A percentile compares a stretch with the other conserved stretches of the same genome.
Conservation (phyloP, 768 basidiomycete genomes). For the Lactarius vividus region DNA sequence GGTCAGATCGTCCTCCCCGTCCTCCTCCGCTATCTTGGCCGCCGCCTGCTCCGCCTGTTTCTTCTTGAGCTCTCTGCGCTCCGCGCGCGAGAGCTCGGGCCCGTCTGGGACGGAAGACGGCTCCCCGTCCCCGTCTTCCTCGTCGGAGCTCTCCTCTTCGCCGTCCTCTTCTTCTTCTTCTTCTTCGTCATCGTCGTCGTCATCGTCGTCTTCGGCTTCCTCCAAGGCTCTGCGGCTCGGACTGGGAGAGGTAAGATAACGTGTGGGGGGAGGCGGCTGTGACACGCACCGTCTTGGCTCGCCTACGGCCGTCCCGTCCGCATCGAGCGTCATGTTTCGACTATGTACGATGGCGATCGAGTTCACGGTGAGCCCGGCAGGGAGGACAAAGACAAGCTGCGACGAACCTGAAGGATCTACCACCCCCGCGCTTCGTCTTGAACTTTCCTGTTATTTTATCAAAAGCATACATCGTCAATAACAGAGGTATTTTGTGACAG, state of each 20-base stretch:
- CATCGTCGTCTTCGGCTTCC: slow-evolving; percentile 38
- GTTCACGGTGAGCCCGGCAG: slow-evolving; percentile 12
- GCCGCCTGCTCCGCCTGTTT: slow-evolving; percentile 53
- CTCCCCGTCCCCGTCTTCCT: slow-evolving; percentile 33
- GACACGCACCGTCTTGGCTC: slow-evolving; percentile 26
- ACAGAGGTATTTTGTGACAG: slow-evolving; percentile 13
- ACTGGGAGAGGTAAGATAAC: slow-evolving; percentile 1
- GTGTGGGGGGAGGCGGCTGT: background rate
- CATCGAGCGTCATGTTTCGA: slow-evolving; percentile 29
- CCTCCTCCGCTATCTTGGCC: slow-evolving; percentile 43
- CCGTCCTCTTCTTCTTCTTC: slow-evolving; percentile 45
- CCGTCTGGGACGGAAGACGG: slow-evolving; percentile 34
- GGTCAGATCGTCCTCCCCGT: slow-evolving; percentile 64
- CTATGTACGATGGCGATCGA: slow-evolving; percentile 26
- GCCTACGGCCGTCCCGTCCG: slow-evolving; percentile 33
- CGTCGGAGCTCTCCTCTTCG: slow-evolving; percentile 36
- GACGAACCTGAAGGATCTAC: slow-evolving; percentile 40
- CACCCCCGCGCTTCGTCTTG: slow-evolving; percentile 44
- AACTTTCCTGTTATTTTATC: slow-evolving; percentile 36
- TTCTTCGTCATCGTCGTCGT: background rate
- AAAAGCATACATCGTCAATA: too few species aligned
- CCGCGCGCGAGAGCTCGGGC: slow-evolving; percentile 64
- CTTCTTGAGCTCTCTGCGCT: slow-evolving; percentile 82
- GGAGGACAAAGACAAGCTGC: background rate
- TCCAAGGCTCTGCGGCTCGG: slow-evolving; percentile 21